phyloP scores from a whole-genome alignment of 176 grass and related monocot genomes.

The Cenchrus americanus region DNA sequence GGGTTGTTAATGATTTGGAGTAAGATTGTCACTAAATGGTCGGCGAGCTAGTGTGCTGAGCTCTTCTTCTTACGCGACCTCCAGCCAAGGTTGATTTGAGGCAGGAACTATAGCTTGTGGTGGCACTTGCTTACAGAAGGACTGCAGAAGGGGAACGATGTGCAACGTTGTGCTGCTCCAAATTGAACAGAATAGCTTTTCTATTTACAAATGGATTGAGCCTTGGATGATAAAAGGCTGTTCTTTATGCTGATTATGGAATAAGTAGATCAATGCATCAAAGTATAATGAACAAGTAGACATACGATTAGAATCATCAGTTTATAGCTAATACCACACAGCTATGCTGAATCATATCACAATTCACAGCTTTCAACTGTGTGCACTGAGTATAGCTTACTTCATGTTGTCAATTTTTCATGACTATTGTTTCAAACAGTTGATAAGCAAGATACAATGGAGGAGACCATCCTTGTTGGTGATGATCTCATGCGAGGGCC shows the following conservation, averaged over 20 bases:
- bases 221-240: background rate
- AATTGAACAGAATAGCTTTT: background rate
- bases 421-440: constrained; percentile 46
- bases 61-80: background rate
- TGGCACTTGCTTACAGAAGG: background rate
- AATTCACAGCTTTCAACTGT: background rate
- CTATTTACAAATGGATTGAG: background rate
- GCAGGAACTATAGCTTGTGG: background rate
- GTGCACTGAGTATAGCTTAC: constrained; percentile 7
- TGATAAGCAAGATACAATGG: constrained; percentile 88
- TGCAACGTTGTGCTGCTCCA: background rate
- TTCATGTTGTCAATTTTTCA: background rate
- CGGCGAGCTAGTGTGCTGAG: background rate
- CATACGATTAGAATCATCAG: background rate
- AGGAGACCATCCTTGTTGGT: constrained; percentile 87
- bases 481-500: constrained; percentile 93
- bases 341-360: background rate
- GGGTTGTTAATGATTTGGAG: background rate
- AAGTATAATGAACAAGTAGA: background rate
- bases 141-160: background rate
- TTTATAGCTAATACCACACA: background rate
- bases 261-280: constrained; percentile 1
- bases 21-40: background rate
- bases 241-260: background rate
- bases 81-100: background rate